Evolutionary conservation across 495 filamentous ascomycete genomes (phyloP), one percentile per base, ranked within the genome.

Genomic region (Aspergillus indologenus): DNA sequence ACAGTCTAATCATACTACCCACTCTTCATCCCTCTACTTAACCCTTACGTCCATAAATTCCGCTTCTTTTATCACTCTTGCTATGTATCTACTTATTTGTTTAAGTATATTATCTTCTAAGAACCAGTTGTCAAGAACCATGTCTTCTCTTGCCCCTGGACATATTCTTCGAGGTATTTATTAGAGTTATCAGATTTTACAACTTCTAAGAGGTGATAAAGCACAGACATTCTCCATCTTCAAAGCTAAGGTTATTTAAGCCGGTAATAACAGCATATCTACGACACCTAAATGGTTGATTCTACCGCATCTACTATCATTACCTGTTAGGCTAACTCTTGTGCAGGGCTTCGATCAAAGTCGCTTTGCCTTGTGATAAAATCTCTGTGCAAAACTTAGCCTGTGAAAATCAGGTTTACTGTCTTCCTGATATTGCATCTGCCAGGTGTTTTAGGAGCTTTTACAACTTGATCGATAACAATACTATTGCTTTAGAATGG

Each of bases 401-500:
- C 56, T 46, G 46, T 51, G 56, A 58, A 45, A 14, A 20, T 45
- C 56, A 58, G 47, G 31, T 15, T 8, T 58, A 57, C 48, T 45
- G 23, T n/a, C 45, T 57, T 57, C 45, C 54, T 22, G 23, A 5
- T 40, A 26, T 57, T 34, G 44, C 45, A 9, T 57, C 54, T 17
- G 54, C 54, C 17, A 21, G 18, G 23, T 57, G 54, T 19, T 57
- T 57, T 26, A 44, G 54, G 24, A 57, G 40, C n/a, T 29, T 57
- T 44, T 57, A 57, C 26, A 44, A 57, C 31, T 21, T 49, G 54
- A 57, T 57, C 21, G 44, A 57, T 19, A 18, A 57, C 44, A 57
- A 45, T 17, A 57, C 54, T 19, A 29, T 57, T 47, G 54, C 54
- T 57, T 42, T 57, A 20, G 54, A 57, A 49, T 57, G 54, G 54